These are phyloP conservation scores for Mycena galopus DNA, from an alignment of 768 basidiomycete species.

Conservation along the genomic window DNA sequence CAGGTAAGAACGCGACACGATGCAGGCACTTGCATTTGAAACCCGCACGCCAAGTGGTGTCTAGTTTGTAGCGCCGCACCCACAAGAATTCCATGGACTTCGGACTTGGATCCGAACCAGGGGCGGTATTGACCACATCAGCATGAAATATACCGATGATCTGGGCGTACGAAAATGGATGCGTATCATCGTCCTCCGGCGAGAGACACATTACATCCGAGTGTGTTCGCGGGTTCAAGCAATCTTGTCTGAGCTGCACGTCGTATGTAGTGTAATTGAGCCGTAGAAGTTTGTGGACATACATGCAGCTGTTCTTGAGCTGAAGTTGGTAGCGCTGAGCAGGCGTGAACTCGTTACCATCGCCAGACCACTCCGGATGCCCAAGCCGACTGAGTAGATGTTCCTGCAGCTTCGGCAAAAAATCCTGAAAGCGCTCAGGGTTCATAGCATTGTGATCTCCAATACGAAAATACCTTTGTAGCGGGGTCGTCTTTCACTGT, in stretches of 20 bases:
- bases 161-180: slow-evolving; percentile 42
- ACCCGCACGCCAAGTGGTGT: not conserved
- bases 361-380: slow-evolving; percentile 23
- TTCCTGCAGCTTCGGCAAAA: slow-evolving; percentile 34
- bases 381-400: slow-evolving; percentile 27
- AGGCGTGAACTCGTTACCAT: slow-evolving; percentile 22
- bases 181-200: slow-evolving; percentile 26
- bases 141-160: slow-evolving; percentile 11
- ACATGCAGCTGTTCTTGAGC: slow-evolving; percentile 37
- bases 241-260: slow-evolving; percentile 44
- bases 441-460: too few relatives aligned
- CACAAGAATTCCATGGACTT: slow-evolving; percentile 5
- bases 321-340: not conserved
- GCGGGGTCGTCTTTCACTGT: slow-evolving; percentile 4
- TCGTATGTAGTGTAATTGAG: slow-evolving; percentile 49
- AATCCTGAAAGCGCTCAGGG: slow-evolving; percentile 34
- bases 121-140: not conserved
- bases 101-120: not conserved
- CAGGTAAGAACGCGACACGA: not conserved
- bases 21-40: not conserved
- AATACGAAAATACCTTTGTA: too few relatives aligned
- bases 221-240: slow-evolving; percentile 45
- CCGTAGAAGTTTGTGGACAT: slow-evolving; percentile 40
- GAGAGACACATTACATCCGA: slow-evolving; percentile 42
- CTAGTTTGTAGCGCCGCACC: not conserved